A percentile compares a stretch with the other conserved stretches of the same genome.
Conservation (phyloP, 345 rosid genomes). For the Corchorus capsularis region DNA sequence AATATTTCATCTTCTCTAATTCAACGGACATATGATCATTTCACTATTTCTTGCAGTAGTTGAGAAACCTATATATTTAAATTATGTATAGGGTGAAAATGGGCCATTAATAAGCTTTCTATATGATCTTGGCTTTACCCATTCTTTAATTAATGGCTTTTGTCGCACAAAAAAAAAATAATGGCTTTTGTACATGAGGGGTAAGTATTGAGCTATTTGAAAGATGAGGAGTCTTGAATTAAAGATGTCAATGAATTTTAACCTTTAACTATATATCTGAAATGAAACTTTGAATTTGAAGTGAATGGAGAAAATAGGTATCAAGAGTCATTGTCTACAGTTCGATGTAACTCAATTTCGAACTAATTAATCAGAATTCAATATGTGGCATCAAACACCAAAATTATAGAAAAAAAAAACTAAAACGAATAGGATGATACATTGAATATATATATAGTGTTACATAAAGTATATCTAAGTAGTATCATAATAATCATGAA, state of each 20-base stretch:
- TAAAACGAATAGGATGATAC: background rate
- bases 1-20: background rate
- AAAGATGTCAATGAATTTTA: too few relatives aligned
- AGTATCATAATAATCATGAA: background rate
- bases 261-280: too few relatives aligned
- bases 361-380: too few relatives aligned
- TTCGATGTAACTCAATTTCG: too few relatives aligned
- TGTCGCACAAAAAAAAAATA: too few relatives aligned
- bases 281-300: too few relatives aligned
- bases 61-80: background rate
- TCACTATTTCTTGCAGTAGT: background rate
- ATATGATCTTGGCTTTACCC: background rate
- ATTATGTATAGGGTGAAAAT: background rate
- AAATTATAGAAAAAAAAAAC: background rate
- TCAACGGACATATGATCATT: background rate
- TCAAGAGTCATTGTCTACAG: too few relatives aligned
- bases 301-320: too few relatives aligned
- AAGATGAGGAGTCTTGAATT: too few relatives aligned
- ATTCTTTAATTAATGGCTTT: background rate
- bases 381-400: too few relatives aligned
- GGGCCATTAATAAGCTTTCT: background rate
- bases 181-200: background rate
- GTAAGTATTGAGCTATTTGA: background rate
- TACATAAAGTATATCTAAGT: background rate
- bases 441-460: background rate